phyloP scores from a whole-genome alignment of 2,329 filamentous ascomycete genomes.

The Penicillium sp. region DNA sequence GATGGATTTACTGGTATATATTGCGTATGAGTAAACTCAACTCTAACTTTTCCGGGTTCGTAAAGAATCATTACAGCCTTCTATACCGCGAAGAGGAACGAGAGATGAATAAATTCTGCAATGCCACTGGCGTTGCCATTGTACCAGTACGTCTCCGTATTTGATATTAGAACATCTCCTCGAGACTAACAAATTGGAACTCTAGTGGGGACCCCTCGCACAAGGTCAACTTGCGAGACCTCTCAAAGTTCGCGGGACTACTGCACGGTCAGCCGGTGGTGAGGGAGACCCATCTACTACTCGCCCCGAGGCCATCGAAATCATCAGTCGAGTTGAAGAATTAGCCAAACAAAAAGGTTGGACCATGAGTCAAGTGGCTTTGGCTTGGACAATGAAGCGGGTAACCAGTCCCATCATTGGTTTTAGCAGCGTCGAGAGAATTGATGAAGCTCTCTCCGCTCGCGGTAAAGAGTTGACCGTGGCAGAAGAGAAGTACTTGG shows the following conservation, averaged over 20 bases:
- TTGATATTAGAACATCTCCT: constrained; percentile 2
- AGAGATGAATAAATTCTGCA: constrained; percentile 51
- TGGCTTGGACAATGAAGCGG: constrained; percentile 41
- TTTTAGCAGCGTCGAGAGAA: constrained; percentile 45
- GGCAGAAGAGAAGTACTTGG: constrained; percentile 50
- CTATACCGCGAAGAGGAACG: constrained; percentile 60
- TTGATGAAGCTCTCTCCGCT: constrained; percentile 48
- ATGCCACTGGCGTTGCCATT: constrained; percentile 45
- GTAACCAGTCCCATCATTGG: constrained; percentile 50
- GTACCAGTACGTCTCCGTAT: constrained; percentile 26
- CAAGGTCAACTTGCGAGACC: constrained; percentile 22
- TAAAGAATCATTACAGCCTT: constrained; percentile 50
- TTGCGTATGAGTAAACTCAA: no score
- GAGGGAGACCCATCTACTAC: no score
- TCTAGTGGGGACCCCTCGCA: constrained; percentile 17
- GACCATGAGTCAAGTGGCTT: constrained; percentile 33
- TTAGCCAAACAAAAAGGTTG: constrained; percentile 42
- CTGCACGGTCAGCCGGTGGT: not conserved
- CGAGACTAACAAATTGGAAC: not conserved
- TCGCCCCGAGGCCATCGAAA: constrained; percentile 21
- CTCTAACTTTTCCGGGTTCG: no score
- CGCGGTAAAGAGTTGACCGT: constrained; percentile 43
- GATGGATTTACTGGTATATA: no score
- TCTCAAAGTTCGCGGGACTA: not conserved
- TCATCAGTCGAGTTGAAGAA: constrained; percentile 45